Base-by-base conservation (phyloP, 495 filamentous ascomycete species). In the Talaromyces trachyspermus region DNA sequence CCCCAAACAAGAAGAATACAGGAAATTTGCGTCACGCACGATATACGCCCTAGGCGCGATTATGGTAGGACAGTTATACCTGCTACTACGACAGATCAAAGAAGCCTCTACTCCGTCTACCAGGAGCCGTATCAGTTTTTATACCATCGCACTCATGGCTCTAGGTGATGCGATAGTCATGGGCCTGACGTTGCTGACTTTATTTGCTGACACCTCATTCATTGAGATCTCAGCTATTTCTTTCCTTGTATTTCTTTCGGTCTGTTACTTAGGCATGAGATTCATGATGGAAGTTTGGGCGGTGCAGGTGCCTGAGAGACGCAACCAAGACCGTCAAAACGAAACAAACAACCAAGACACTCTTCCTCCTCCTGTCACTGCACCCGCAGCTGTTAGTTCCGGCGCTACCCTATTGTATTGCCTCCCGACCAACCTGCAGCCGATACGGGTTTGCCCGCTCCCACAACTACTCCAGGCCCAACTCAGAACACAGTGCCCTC, bases 51-150 rank as follows among this genome's bases (percentile, higher is more conserved):
- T 88, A 52, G 80, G 80, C 9, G 61, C 71, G 14, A 64, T 86
- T 3, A 65, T 87, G 36, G 76, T 78, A 52, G 78, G 66, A 1
- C 88, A 97, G 58, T 74, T 95, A 15, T 70, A 78, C 44, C 66
- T 95, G 8, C 74, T 94, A 37, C 79, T 91, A 51, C 67, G 78
- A 37, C 92, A 98, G 65, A 85, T 94, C 68, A 91, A 89, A 60
- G 88, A 96, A 54, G 80, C 89, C 3, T 88, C 80, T 25, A 98
- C 92, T 4, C 91, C 92, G n/a, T 96, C 90, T 1, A 98, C 91
- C 0, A 71, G 88, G 35, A 91, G 88, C 52, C 79, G 92, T 12
- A 78, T 96, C 60, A 95, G 91, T 68, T 88, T 95, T 63, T 89
- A 84, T 61, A 91, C 88, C 0, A 79, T 89, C 49, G 78, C 78